Percentiles rank a stretch among this genome's conserved stretches.
These are phyloP conservation scores for Croton setiger DNA, from an alignment of 441 rosid species.

Conservation along the genomic window DNA sequence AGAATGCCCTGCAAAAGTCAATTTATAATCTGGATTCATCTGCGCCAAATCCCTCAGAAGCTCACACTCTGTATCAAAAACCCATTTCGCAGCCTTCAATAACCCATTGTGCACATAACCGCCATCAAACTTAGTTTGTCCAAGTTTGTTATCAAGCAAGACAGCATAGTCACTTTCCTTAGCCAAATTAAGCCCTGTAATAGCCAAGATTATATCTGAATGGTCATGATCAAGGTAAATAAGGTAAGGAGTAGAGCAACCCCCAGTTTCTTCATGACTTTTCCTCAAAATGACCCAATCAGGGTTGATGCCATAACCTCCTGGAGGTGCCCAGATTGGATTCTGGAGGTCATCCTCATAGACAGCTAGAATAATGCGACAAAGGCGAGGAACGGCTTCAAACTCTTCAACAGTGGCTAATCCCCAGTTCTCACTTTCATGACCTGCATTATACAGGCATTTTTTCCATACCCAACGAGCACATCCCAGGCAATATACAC, in stretches of 20 bases:
- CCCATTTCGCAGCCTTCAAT: constrained; percentile 75
- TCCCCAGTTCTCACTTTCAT: constrained; percentile 86
- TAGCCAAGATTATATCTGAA: constrained; percentile 52
- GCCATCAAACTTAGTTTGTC: constrained; percentile 78
- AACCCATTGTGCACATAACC: constrained; percentile 90
- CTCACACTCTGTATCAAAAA: constrained; percentile 60
- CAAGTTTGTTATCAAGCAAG: constrained; percentile 76
- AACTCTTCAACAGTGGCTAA: constrained; percentile 69
- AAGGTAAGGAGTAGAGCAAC: constrained; percentile 66
- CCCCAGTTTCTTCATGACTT: constrained; percentile 60
- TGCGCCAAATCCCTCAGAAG: constrained; percentile 51
- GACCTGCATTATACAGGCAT: constrained; percentile 77
- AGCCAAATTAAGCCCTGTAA: constrained; percentile 76
- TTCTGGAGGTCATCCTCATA: constrained; percentile 71
- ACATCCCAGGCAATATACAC: constrained; percentile 81
- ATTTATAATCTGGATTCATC: constrained; percentile 52
- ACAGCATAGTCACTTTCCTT: constrained; percentile 78
- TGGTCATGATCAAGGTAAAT: constrained; percentile 70
- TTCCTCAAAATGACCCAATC: constrained; percentile 54
- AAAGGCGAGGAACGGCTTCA: constrained; percentile 66
- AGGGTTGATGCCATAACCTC: constrained; percentile 72
- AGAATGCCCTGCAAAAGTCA: constrained; percentile 86
- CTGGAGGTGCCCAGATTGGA: constrained; percentile 81
- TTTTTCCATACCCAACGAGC: constrained; percentile 78
- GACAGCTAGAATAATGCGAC: constrained; percentile 58